These are phyloP conservation scores for Sclerotinia sclerotiorum DNA, from an alignment of 2,329 filamentous ascomycete genomes.

Conservation along the genomic window DNA sequence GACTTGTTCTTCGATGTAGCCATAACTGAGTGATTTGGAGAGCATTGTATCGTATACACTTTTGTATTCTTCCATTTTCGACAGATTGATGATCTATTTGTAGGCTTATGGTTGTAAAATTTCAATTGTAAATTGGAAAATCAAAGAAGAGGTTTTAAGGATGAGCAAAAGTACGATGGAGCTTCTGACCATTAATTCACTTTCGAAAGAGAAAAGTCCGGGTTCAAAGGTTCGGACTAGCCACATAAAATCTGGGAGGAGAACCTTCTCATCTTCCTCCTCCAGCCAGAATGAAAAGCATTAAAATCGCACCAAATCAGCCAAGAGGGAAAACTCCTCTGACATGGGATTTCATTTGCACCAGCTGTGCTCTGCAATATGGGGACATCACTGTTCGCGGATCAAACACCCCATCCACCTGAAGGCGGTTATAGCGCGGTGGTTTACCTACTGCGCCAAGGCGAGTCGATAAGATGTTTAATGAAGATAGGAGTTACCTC, in stretches of 20 bases:
- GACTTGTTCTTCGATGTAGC: slow-evolving; percentile 1
- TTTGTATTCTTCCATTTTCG: neutral
- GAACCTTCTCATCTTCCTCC: neutral
- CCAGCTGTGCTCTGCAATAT: too few species aligned
- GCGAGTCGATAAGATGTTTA: neutral
- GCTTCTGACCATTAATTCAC: neutral
- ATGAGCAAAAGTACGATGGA: too few species aligned
- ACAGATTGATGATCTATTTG: neutral
- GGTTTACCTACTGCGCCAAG: neutral
- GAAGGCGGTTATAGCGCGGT: too few species aligned
- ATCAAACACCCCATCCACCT: neutral
- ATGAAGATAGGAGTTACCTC: too few species aligned
- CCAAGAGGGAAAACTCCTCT: too few species aligned
- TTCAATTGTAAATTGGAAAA: neutral
- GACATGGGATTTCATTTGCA: neutral
- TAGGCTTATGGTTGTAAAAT: neutral
- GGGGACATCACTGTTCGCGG: neutral
- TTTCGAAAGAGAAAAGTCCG: neutral
- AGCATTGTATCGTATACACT: neutral
- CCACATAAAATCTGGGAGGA: neutral
- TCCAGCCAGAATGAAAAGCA: neutral
- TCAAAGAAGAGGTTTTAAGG: too few species aligned
- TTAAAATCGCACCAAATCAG: neutral
- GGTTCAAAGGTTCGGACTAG: neutral
- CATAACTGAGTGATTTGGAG: neutral